phyloP scores from a whole-genome alignment of 2,329 filamentous ascomycete species.

The Sporothrix humicola region DNA sequence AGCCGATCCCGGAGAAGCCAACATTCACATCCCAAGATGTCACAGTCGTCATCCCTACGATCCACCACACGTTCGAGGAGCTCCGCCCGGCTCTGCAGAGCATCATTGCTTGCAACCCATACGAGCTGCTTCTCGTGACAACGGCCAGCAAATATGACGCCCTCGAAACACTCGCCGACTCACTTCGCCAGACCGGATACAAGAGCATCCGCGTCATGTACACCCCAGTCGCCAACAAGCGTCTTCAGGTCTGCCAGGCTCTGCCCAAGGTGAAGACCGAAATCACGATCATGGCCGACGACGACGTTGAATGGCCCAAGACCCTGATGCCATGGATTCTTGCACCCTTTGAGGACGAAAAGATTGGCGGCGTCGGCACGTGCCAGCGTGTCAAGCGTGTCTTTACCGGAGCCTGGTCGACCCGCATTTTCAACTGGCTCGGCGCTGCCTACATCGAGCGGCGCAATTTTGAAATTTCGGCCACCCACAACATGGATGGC shows the following conservation, averaged over 20 bases:
- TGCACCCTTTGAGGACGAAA: constrained; percentile 83
- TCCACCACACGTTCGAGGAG: constrained; percentile 85
- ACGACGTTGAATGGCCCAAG: constrained; percentile 90
- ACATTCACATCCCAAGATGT: constrained; percentile 81
- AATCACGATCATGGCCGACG: constrained; percentile 92
- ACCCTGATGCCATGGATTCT: constrained; percentile 90
- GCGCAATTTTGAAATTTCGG: constrained; percentile 95
- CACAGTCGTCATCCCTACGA: constrained; percentile 91
- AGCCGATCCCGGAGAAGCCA: constrained; percentile 81
- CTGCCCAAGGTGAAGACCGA: constrained; percentile 82
- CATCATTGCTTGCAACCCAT: constrained; percentile 72
- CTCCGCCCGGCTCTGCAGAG: constrained; percentile 80
- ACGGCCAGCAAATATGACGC: constrained; percentile 77
- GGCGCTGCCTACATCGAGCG: constrained; percentile 91
- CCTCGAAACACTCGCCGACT: constrained; percentile 69
- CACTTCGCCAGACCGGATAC: constrained; percentile 51
- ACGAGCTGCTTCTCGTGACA: constrained; percentile 82
- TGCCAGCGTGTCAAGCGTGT: constrained; percentile 83
- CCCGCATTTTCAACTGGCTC: constrained; percentile 82
- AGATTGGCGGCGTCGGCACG: constrained; percentile 88
- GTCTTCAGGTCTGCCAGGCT: constrained; percentile 88
- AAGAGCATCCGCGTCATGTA: constrained; percentile 74
- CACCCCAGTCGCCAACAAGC: constrained; percentile 89
- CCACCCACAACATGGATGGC: constrained; percentile 92
- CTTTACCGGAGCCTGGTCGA: constrained; percentile 62